Conservation (phyloP, 371 early-diverging fungal genomes). For the Rhizomucor miehei region DNA sequence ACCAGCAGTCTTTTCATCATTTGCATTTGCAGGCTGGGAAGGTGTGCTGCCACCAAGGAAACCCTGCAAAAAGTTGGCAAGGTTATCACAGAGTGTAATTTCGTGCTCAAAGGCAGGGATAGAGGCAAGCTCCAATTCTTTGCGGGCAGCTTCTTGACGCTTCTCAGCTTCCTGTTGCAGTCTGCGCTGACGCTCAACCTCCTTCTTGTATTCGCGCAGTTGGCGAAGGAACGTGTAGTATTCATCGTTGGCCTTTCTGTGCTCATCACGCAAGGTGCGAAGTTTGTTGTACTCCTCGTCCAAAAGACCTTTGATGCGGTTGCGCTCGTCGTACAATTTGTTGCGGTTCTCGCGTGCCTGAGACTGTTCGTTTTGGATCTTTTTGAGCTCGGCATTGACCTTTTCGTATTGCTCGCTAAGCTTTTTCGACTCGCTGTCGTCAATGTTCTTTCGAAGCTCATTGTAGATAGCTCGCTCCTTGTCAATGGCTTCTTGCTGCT, state of each 20-base stretch:
- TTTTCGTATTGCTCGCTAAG: conserved; percentile 66
- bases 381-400: conserved; percentile 66
- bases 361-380: conserved; percentile 59
- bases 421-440: conserved; percentile 61
- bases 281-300: conserved; percentile 70
- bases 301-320: conserved; percentile 65
- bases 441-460: conserved; percentile 65
- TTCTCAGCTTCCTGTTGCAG: conserved; percentile 67
- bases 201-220: conserved; percentile 65
- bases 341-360: conserved; percentile 61
- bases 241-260: conserved; percentile 74
- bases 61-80: conserved; percentile 69
- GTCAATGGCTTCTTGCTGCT: conserved; percentile 71
- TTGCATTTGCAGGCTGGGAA: conserved; percentile 15
- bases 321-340: conserved; percentile 76
- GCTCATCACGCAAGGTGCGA: conserved; percentile 66
- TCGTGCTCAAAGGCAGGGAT: conserved; percentile 87
- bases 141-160: conserved; percentile 58
- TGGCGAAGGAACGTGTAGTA: conserved; percentile 75
- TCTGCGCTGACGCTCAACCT: conserved; percentile 63
- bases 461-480: conserved; percentile 65
- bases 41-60: conserved; percentile 13
- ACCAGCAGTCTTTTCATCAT: conserved; percentile 34
- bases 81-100: conserved; percentile 76
- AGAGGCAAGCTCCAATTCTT: conserved; percentile 83